These are phyloP conservation scores for Hyphodiscus hymeniophilus DNA, from an alignment of 495 filamentous ascomycete species.

Conservation along the genomic window DNA sequence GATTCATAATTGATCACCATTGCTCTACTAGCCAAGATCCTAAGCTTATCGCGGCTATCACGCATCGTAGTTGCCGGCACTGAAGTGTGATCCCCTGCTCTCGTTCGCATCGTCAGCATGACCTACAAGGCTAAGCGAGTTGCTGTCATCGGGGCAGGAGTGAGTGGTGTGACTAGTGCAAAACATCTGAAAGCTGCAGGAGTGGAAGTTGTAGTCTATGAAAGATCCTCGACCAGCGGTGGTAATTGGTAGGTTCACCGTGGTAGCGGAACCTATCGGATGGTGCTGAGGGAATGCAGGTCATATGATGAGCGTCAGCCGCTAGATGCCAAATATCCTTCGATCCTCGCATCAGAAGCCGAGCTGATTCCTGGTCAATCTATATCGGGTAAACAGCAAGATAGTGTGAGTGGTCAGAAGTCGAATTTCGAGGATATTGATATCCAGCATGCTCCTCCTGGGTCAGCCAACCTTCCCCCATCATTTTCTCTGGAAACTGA, in stretches of 20 bases:
- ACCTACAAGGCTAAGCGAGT: constrained; percentile 33
- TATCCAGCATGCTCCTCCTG: constrained; percentile 43
- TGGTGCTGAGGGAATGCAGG: constrained; percentile 7
- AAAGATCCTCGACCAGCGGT: constrained; percentile 48
- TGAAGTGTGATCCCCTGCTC: too few species aligned
- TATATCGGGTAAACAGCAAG: too few species aligned
- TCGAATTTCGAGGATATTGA: constrained; percentile 16
- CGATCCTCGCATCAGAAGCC: constrained; percentile 18
- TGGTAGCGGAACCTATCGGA: too few species aligned
- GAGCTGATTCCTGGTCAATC: constrained; percentile 11
- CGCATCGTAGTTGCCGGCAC: too few species aligned
- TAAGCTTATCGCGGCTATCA: too few species aligned
- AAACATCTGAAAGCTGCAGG: constrained; percentile 52
- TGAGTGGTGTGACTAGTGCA: constrained; percentile 56
- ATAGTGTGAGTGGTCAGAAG: neutral
- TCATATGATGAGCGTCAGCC: constrained; percentile 50
- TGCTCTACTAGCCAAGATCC: too few species aligned
- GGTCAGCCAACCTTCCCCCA: constrained; percentile 22
- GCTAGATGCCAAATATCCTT: constrained; percentile 50
- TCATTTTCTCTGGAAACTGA: neutral
- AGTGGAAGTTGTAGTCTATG: constrained; percentile 55
- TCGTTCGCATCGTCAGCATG: constrained; percentile 1
- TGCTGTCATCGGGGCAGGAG: constrained; percentile 63
- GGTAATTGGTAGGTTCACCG: constrained; percentile 52
- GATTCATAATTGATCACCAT: too few species aligned